Percentiles rank a stretch among this genome's conserved stretches.
These are phyloP conservation scores for Yamadazyma kanchanaburiensis DNA, from an alignment of 1,139 yeast species.

Conservation along the genomic window DNA sequence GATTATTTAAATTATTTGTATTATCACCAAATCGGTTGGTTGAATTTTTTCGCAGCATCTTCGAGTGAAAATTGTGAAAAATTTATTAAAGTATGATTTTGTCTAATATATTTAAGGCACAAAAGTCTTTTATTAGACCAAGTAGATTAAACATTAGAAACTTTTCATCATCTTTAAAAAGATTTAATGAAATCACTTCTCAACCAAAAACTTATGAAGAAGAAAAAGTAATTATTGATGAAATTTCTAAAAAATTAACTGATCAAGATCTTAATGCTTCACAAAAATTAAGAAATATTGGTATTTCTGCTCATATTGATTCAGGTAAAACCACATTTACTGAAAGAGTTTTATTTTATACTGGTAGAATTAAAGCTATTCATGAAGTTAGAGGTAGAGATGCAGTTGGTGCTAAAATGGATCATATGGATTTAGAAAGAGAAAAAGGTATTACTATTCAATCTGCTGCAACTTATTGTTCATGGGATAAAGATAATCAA, in stretches of 20 bases:
- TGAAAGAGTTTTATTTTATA: conserved; percentile 92
- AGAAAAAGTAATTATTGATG: conserved; percentile 65
- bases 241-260: conserved; percentile 49
- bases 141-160: background rate
- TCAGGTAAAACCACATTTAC: conserved; percentile 88
- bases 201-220: conserved; percentile 58
- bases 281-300: conserved; percentile 78
- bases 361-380: conserved; percentile 95
- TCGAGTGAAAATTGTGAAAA: no score
- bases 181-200: conserved; percentile 10
- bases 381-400: conserved; percentile 98
- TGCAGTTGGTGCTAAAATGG: conserved; percentile 97
- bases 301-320: conserved; percentile 93
- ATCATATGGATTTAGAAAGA: conserved; percentile 89
- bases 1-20: no score
- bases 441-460: conserved; percentile 97
- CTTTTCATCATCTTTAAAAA: conserved; percentile 3
- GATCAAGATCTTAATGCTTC: conserved; percentile 58
- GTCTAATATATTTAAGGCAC: conserved; percentile 4
- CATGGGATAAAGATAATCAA: conserved; percentile 76
- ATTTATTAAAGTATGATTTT: conserved; percentile 6
- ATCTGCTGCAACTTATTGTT: conserved; percentile 97
- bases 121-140: conserved; percentile 1
- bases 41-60: no score
- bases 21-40: no score